Evolutionary conservation across 208 protist species (phyloP), one percentile per base, ranked within the genome.

Genomic region (Leishmania gerbilli): DNA sequence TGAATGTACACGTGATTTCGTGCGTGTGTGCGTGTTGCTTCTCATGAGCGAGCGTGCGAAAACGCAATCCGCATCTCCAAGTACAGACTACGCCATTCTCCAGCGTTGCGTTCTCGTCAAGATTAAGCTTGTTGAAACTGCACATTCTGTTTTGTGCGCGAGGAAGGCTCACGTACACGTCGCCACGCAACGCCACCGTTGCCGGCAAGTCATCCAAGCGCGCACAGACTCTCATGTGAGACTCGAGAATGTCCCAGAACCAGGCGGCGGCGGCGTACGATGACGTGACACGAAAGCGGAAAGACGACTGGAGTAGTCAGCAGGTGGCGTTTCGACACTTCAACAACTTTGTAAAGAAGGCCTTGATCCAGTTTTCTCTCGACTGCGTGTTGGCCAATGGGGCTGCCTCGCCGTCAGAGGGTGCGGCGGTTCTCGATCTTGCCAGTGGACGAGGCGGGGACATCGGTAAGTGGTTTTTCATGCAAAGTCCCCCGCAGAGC

Each of bases 381-480:
- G 92, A 97, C 79, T 65, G 80, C 40, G 68, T 89, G 0, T 45
- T 68, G 9, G 62, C 67, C 45, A 75, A 37, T 42, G 78, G 47
- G 6, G 72, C 78, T 1, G 78, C 82, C 68, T 60, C 77, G 53
- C 64, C 64, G 34, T 64, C 76, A 27, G 78, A 71, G 47, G 78
- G 82, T 0, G 79, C 72, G 21, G 77, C 69, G 4, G 92, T 97
- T 17, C 79, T 97, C 9, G 94, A 97, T 79, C 81, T 97, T 40
- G 92, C 88, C 9, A 95, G 92, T 79, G 94, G 94, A 34, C 86
- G 94, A 40, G 94, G 94, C 24, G 94, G 94, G 3, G 94, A 97
- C 76, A n/a, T 97, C 6, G 93, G 92, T n/a, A 97, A 97, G 85
- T 97, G 94, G 93, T n/a, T 95, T 40, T 91, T 92, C 81, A 90